Base-by-base conservation (phyloP, 352 stramenopile genomes). In the Hyaloperonospora arabidopsidis region DNA sequence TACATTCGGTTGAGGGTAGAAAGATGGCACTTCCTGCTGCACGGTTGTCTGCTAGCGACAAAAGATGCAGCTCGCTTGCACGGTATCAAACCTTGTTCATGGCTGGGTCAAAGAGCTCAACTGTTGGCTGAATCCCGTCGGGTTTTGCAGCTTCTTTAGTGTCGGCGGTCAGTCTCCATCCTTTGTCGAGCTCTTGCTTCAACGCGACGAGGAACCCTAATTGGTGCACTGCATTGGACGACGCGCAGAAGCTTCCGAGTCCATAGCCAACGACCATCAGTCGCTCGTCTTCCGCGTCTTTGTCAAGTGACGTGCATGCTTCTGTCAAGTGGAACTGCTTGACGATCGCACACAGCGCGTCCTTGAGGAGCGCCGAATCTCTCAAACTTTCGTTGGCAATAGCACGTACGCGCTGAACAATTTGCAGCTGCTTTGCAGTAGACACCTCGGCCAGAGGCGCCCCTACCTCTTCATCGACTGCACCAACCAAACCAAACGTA, bases 181-280 rank as follows among this genome's bases (percentile, higher is more conserved):
- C 32, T 39, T 34, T 22, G 18, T 45, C 17, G 12, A 83, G 29
- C 17, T 51, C 61, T 25, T 67, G 53, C 2, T 49, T 63, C 25
- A 90, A 54, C 7, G 76, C 74, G 13, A 76, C 57, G 3, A 80
- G 67, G 35, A 83, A 86, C 22, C 72, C 82, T 17, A 93, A 65
- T 50, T 93, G 82, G 35, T 89, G 73, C 2, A 86, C 62, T n/a
- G 82, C 82, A 50, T 90, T 93, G 0, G 68, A 68, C 23, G 74
- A 86, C n/a, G 59, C 64, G 46, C 72, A 82, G 49, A 90, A 90
- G 64, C 80, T 90, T 12, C 80, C 80, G 19, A 90, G 67, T 14
- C 80, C 80, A 62, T 90, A 90, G 46, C 72, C 68, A 29, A 90
- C 74, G 21, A 90, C 15, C 8, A 62, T 59, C 39, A 76, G 54